These are phyloP conservation scores for Rhodomyrtus tomentosa DNA, from an alignment of 345 rosid genomes.

Conservation along the genomic window DNA sequence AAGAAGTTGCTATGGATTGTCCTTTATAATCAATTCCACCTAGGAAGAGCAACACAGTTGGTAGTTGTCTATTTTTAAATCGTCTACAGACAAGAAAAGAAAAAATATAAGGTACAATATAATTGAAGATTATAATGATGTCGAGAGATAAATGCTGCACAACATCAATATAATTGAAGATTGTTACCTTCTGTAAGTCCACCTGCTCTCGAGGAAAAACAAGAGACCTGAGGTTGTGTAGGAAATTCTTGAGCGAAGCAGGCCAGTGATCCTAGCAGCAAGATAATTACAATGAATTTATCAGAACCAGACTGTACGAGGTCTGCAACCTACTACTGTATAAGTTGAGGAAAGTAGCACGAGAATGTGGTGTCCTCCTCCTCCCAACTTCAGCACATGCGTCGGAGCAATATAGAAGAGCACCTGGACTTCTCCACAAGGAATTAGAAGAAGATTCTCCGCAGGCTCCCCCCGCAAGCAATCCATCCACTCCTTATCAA, in stretches of 20 bases:
- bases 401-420: not conserved
- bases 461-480: conserved; percentile 53
- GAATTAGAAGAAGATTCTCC: conserved; percentile 56
- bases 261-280: conserved; percentile 74
- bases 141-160: not conserved
- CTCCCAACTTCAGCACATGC: not conserved
- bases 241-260: conserved; percentile 57
- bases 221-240: conserved; percentile 49
- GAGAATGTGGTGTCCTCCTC: not conserved
- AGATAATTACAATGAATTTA: not conserved
- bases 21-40: not conserved
- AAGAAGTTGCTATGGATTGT: not conserved
- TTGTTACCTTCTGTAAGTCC: conserved; percentile 34
- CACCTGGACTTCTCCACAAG: conserved; percentile 65
- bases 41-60: not conserved
- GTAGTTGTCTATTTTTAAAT: not conserved
- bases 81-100: not conserved
- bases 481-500: conserved; percentile 65
- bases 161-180: not conserved
- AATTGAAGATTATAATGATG: not conserved
- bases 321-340: not conserved
- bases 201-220: conserved; percentile 59
- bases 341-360: not conserved
- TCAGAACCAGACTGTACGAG: not conserved
- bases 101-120: not conserved